Evolutionary conservation across 164 flowering plant species (phyloP).

Genomic region (Aristolochia contorta): DNA sequence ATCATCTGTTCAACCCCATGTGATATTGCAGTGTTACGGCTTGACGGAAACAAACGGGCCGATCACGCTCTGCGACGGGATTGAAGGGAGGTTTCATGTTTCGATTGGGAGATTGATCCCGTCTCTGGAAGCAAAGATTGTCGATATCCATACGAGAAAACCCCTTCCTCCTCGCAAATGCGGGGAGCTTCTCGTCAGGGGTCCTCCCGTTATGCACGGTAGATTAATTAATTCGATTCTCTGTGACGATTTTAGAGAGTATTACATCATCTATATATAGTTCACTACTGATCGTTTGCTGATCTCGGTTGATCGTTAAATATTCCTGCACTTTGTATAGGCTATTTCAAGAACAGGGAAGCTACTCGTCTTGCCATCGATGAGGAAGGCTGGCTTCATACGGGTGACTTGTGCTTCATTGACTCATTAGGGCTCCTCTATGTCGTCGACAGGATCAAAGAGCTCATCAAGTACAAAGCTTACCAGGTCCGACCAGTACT

Average conservation of each 20-base stretch:
- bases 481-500: constrained; percentile 19
- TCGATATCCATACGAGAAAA: constrained; percentile 36
- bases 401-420: constrained; percentile 23
- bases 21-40: constrained; percentile 81
- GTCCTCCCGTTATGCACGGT: constrained; percentile 81
- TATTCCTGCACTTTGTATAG: too few species aligned
- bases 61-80: constrained; percentile 63
- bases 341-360: constrained; percentile 16
- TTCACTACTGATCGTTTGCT: too few species aligned
- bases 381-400: constrained; percentile 26
- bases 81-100: constrained; percentile 27
- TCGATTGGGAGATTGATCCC: constrained; percentile 76
- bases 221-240: too few species aligned
- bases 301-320: too few species aligned
- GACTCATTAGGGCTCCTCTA: constrained; percentile 18
- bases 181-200: constrained; percentile 69
- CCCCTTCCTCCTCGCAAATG: constrained; percentile 46
- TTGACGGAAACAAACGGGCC: constrained; percentile 81
- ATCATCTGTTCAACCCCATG: too few species aligned
- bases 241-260: too few species aligned
- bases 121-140: constrained; percentile 65
- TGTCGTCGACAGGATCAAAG: constrained; percentile 25
- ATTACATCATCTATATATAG: too few species aligned
- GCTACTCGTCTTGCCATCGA: constrained; percentile 16
- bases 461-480: constrained; percentile 28